These are phyloP conservation scores for Camellia japonica DNA, from an alignment of 148 eudicot species.

Conservation along the genomic window DNA sequence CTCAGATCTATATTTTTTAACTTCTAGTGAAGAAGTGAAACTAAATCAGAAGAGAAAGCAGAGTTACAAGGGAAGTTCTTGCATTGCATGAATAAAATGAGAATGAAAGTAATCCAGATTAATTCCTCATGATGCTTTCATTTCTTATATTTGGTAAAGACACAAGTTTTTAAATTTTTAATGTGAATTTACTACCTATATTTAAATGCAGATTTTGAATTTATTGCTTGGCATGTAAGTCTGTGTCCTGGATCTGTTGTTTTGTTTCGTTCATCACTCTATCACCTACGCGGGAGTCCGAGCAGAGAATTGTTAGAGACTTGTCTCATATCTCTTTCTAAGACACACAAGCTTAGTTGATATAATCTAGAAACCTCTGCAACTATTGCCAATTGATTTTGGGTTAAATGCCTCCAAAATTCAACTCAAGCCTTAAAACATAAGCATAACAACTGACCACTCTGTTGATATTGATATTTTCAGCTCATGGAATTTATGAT, in stretches of 20 bases:
- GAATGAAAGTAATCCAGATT: constrained; percentile 1
- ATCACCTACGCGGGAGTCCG: too few relatives aligned
- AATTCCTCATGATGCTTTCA: background rate
- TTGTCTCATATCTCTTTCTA: too few relatives aligned
- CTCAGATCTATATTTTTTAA: background rate
- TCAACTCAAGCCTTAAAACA: background rate
- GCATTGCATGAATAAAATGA: constrained; percentile 1
- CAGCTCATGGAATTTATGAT: background rate
- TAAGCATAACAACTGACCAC: background rate
- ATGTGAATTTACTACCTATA: background rate
- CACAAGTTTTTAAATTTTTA: background rate
- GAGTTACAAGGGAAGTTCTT: background rate
- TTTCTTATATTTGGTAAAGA: background rate
- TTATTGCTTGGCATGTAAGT: background rate
- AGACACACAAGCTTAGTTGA: too few relatives aligned
- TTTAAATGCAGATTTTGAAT: background rate
- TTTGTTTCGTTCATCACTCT: too few relatives aligned
- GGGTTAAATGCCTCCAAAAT: too few relatives aligned
- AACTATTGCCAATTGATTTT: background rate
- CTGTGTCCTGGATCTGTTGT: too few relatives aligned
- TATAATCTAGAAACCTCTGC: too few relatives aligned
- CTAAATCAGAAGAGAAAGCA: background rate
- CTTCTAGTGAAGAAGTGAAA: background rate
- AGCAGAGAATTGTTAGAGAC: too few relatives aligned
- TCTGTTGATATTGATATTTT: background rate